phyloP scores from a whole-genome alignment of 768 basidiomycete species.

The Tulasnella sp. region DNA sequence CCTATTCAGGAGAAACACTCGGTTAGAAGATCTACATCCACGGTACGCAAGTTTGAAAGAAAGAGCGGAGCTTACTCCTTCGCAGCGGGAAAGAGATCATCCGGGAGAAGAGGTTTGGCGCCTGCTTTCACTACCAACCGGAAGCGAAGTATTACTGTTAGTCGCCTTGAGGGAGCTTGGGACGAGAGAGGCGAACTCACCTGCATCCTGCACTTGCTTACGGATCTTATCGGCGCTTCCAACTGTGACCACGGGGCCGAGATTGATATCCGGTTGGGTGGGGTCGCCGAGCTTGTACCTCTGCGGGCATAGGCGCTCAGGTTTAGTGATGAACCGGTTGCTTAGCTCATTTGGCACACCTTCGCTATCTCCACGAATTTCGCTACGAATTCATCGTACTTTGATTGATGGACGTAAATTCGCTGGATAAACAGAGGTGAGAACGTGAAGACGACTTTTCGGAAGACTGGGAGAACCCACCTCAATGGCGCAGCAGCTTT shows the following conservation, averaged over 20 bases:
- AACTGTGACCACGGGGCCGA: constrained; percentile 89
- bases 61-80: constrained; percentile 42
- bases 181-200: constrained; percentile 31
- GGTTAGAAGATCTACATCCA: background rate
- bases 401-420: constrained; percentile 81
- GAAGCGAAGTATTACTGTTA: background rate
- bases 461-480: constrained; percentile 27
- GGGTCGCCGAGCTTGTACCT: constrained; percentile 83
- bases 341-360: constrained; percentile 28
- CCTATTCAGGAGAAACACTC: constrained; percentile 26
- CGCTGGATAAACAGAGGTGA: constrained; percentile 34
- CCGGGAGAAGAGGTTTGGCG: constrained; percentile 63
- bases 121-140: constrained; percentile 51
- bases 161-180: background rate
- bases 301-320: constrained; percentile 28
- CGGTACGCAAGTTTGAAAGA: background rate
- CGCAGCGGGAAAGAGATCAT: constrained; percentile 53
- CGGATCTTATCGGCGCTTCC: constrained; percentile 76
- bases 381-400: constrained; percentile 71
- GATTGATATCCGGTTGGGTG: constrained; percentile 52
- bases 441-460: background rate
- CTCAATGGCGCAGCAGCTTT: constrained; percentile 93
- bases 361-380: constrained; percentile 64
- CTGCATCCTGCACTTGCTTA: constrained; percentile 76
- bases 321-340: background rate